A percentile compares a stretch with the other conserved stretches of the same genome.
Evolutionary conservation across 495 filamentous ascomycete species (phyloP).

Genomic region (Neurospora sp.): DNA sequence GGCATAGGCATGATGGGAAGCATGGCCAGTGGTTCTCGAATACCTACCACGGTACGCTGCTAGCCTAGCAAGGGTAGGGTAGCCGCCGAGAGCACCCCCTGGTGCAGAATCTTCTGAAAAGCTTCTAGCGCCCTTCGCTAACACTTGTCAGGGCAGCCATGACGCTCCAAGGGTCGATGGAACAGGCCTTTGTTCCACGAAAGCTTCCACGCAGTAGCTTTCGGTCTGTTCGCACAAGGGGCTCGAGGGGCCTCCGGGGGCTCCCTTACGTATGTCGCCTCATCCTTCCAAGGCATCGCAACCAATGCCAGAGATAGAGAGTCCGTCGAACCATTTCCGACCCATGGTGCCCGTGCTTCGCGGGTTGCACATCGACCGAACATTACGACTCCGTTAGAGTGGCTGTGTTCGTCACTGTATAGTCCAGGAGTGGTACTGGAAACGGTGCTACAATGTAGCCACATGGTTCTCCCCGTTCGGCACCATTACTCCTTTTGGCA

Average conservation of each 20-base stretch:
- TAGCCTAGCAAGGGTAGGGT: neutral
- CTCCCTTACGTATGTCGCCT: neutral
- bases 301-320: neutral
- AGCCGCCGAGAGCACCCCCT: neutral
- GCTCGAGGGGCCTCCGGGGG: neutral
- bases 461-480: neutral
- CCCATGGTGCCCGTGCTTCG: neutral
- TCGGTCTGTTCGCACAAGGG: neutral
- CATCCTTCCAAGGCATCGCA: neutral
- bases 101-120: conserved; percentile 12
- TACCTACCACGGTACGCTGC: neutral
- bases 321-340: neutral
- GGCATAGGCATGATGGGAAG: neutral
- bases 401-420: neutral
- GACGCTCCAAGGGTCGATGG: neutral
- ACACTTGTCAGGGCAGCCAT: neutral
- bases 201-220: neutral
- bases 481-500: neutral
- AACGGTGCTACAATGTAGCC: neutral
- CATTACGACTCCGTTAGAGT: neutral
- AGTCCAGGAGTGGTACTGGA: neutral
- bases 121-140: conserved; percentile 11
- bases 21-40: neutral
- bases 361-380: neutral
- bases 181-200: neutral